These are phyloP conservation scores for Spirogloea muscicola DNA, from an alignment of 139 green algal species.

Conservation along the genomic window DNA sequence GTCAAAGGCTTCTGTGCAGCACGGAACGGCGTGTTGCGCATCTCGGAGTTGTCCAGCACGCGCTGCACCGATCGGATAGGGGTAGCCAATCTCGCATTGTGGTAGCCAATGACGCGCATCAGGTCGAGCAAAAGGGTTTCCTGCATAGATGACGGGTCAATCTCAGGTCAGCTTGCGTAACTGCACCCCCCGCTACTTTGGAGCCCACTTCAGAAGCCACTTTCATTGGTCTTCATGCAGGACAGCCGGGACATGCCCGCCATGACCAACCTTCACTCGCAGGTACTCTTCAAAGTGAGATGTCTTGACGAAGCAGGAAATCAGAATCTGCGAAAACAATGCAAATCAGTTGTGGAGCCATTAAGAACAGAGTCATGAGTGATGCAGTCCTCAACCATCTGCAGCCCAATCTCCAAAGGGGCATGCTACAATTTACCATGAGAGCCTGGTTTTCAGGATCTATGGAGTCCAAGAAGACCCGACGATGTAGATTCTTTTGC, in stretches of 20 bases:
- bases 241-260: too few species aligned
- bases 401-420: background rate
- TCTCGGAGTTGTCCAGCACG: background rate
- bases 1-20: too few species aligned
- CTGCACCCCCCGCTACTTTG: too few species aligned
- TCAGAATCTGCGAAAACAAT: conserved; percentile 36
- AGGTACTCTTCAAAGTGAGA: conserved; percentile 39
- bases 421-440: conserved; percentile 17
- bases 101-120: conserved; percentile 26
- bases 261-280: conserved; percentile 44
- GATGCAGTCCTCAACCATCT: background rate
- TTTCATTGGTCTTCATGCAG: too few species aligned
- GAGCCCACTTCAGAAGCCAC: too few species aligned
- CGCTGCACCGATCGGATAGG: conserved; percentile 23
- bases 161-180: too few species aligned
- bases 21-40: too few species aligned
- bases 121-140: conserved; percentile 26
- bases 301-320: conserved; percentile 38
- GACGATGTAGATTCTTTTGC: conserved; percentile 33
- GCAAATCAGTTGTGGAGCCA: too few species aligned
- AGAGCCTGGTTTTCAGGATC: conserved; percentile 25
- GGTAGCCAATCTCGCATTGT: conserved; percentile 23
- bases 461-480: conserved; percentile 29
- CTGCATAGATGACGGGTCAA: too few species aligned
- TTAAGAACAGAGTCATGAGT: background rate